Evolutionary conservation across 78 protist genomes (phyloP).

Genomic region (Acrasis kona): DNA sequence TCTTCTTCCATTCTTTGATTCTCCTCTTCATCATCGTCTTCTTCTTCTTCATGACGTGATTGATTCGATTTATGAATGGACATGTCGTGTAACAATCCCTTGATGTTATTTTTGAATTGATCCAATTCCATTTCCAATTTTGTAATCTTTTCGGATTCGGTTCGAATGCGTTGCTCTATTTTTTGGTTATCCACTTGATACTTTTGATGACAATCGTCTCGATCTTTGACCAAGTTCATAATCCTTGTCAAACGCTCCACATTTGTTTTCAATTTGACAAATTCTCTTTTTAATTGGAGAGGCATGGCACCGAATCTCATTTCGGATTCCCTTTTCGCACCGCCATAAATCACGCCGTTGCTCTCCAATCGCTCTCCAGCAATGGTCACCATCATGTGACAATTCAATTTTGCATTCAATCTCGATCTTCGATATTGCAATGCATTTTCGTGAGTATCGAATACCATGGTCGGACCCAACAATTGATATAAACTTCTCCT

Average conservation of each 20-base stretch:
- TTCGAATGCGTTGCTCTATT: background rate
- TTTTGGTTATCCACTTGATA: background rate
- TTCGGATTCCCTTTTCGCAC: slow-evolving; percentile 7
- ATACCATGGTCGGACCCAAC: slow-evolving; percentile 9
- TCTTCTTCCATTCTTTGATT: background rate
- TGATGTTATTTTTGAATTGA: background rate
- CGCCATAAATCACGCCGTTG: slow-evolving; percentile 17
- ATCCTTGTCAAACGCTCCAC: background rate
- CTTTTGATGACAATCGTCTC: background rate
- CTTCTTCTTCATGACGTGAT: background rate
- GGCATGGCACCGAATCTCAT: slow-evolving; percentile 18
- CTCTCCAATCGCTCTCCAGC: slow-evolving; percentile 22
- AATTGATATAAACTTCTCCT: background rate
- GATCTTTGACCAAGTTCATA: background rate
- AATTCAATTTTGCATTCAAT: background rate
- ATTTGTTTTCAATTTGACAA: background rate
- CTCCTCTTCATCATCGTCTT: background rate
- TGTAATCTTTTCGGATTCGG: background rate
- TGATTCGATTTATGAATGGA: background rate
- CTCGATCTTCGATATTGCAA: background rate
- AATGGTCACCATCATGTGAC: background rate
- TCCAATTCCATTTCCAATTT: background rate
- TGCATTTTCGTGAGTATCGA: slow-evolving; percentile 14
- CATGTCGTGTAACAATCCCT: background rate
- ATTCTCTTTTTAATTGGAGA: background rate